Evolutionary conservation across 331 rosid genomes (phyloP), one percentile per base, ranked within the genome.

Genomic region (Rosa hybrid): DNA sequence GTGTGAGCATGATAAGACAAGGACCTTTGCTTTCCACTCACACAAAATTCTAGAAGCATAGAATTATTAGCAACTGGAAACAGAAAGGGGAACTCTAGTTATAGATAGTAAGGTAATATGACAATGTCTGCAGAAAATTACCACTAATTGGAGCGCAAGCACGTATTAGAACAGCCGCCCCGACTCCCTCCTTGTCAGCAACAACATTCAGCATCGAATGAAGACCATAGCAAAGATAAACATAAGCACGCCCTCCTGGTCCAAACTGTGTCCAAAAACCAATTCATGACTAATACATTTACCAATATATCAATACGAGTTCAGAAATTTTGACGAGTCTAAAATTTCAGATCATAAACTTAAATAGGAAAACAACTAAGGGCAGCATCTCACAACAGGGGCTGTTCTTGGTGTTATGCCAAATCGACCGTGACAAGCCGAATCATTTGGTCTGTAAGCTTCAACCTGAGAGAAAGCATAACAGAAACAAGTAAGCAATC

Each of bases 131-230:
- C 51, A 21, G 27, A 75, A 70, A 69, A 30, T 79, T 88, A 95
- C 99, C 97, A 17, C 82, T 78, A 79, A 95, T 53, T 68, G 99
- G 99, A 83, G 99, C 90, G 86, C 99, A 95, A 80, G 99, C 85
- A 54, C 98, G 97, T 78, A 95, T 89, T 83, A 95, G 85, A 71
- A 95, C 91, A 49, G 93, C 98, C 76, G 98, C 93, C 1, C 99
- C 98, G 75, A 76, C 84, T 53, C 97, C 98, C 82, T 87, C 96
- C 86, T 91, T 88, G 83, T 95, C 99, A 25, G 94, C 99, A 74
- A 95, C 99, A 75, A 95, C 81, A 80, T 95, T 95, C 51, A 95
- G 79, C 99, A 93, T 93, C 45, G 78, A 60, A 84, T 95, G 98
- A 27, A 95, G 86, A 80, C 98, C 98, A 71, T 93, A 90, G 85